Base-by-base conservation (phyloP, 345 rosid genomes). In the Brassica rapa region DNA sequence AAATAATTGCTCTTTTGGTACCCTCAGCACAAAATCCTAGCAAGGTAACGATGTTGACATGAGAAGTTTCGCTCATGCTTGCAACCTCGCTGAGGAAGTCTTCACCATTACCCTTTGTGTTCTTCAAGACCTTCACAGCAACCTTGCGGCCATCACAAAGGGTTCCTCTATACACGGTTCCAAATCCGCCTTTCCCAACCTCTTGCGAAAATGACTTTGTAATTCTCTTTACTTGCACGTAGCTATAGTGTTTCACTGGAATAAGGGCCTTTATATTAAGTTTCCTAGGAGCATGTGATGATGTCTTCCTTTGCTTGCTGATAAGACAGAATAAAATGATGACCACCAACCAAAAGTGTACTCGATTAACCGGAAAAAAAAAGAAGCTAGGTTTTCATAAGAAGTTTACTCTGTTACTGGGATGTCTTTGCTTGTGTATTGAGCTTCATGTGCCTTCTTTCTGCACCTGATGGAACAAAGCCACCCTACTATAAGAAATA, bases 31-130 rank as follows among this genome's bases (percentile, higher is more conserved):
- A 87, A 23, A 82, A 86, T 1, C 88, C 88, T 0, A 86, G 43
- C 0, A 86, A 49, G 10, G 66, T 10, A 6, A 86, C 88, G 10
- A 87, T 57, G 64, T 87, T 86, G 3, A 86, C 85, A 68, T 87
- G 88, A 5, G 87, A 82, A 14, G 88, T 87, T 70, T 76, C 64
- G 25, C 87, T 73, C 24, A 88, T 86, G 78, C 85, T 83, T 0
- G 72, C 86, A 16, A 86, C 90, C 83, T 87, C 87, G 32, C 84
- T 86, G 7, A 83, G 73, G 57, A 87, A 86, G 2, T 83, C 87
- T 73, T 84, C 84, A 0, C 83, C 84, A 5, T 61, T 14, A 25
- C 71, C 76, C 35, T 74, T 67, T 1, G 60, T 39, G 0, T 53
- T 29, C 11, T 81, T 77, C 21, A 77, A 55, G 35, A 83, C 35